phyloP scores from a whole-genome alignment of 2,329 filamentous ascomycete genomes.

The Calonectria montana region DNA sequence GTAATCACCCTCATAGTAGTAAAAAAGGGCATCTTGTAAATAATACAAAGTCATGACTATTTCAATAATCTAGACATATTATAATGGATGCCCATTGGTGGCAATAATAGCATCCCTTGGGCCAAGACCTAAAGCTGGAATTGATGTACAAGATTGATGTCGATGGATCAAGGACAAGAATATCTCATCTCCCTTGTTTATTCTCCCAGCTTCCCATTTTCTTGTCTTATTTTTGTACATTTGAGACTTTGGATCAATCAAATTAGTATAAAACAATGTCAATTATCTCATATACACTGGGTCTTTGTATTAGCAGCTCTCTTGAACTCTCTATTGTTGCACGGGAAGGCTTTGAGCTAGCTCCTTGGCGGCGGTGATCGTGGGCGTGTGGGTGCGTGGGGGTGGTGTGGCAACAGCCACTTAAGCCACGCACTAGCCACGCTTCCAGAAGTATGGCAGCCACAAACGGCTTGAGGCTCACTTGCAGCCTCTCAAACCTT shows the following conservation, averaged over 20 bases:
- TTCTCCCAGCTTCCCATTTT: too few species aligned
- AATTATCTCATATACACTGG: neutral
- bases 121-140: too few species aligned
- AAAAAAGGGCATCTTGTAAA: neutral
- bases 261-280: neutral
- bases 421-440: conserved; percentile 11
- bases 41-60: neutral
- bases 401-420: neutral
- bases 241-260: neutral
- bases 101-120: neutral
- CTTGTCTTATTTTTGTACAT: neutral
- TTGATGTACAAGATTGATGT: too few species aligned
- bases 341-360: neutral
- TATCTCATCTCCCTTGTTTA: too few species aligned
- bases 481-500: conserved; percentile 1
- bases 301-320: too few species aligned
- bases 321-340: neutral
- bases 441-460: conserved; percentile 4
- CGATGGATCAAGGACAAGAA: too few species aligned
- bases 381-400: neutral
- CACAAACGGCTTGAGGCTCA: conserved; percentile 11
- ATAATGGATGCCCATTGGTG: neutral
- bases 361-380: neutral
- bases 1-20: neutral
- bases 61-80: neutral